Evolutionary conservation across 345 rosid genomes (phyloP), one percentile per base, ranked within the genome.

Genomic region (Eucalyptus pauciflora): DNA sequence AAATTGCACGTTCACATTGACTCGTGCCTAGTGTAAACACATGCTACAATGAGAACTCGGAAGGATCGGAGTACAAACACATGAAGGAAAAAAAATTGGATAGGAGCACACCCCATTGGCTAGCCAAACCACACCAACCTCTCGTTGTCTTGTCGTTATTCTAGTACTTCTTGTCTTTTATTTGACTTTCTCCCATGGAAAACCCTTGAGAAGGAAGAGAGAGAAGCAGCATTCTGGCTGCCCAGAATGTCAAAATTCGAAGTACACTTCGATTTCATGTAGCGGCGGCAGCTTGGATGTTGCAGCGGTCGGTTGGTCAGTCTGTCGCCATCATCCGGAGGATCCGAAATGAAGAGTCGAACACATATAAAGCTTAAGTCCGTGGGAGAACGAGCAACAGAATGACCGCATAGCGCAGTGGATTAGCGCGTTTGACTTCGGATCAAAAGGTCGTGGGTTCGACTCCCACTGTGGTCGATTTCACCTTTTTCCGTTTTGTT

Each of bases 391-490:
- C 2, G 0, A 9, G 2, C 12, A 15, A 41, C 1, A 4, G 0
- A 1, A 20, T 18, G 95, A 92, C 93, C 92, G 94, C 94, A 92
- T 94, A 93, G 95, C 95, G 93, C 93, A 93, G 94, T 94, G 92
- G 94, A 90, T 92, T 91, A 93, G 92, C 93, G 92, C 92, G 93
- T 90, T 90, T 90, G 95, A 92, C 93, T 93, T 89, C 93, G 93
- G 93, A 94, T 91, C 92, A 92, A 88, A 93, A 93, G 94, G 93
- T 94, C 94, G 94, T 89, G 92, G 92, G 92, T 92, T 92, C 92
- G 93, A 92, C 90, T 90, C 92, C 93, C 92, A 89, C 91, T 91
- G 91, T 90, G 91, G 91, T 88, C 91, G 91, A 0, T 5, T 17
- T 2, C 1, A 8, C 1, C 3, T 33, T 18, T 33, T 76, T 76